Percentiles rank a stretch among this genome's conserved stretches.
Conservation (phyloP, 805 yeast genomes). For the Ogataea philodendri region DNA sequence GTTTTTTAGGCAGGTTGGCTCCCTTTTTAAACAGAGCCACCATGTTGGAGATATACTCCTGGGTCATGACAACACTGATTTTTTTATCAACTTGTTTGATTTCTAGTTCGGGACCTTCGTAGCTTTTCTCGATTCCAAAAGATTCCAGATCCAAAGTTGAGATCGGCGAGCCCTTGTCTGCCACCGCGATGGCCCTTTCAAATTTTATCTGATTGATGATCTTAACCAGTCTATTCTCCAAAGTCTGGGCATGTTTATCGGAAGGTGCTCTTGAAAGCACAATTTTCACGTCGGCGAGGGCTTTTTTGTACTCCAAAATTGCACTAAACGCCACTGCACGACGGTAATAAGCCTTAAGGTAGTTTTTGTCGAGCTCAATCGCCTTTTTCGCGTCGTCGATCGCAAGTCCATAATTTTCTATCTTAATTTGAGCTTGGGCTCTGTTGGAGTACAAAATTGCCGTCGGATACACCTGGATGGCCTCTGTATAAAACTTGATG, state of each 20-base stretch:
- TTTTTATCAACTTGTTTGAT: constrained; percentile 37
- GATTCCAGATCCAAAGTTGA: constrained; percentile 46
- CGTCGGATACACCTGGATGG: constrained; percentile 64
- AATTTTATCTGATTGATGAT: constrained; percentile 73
- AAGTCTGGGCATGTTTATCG: constrained; percentile 64
- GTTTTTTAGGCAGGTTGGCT: constrained; percentile 71
- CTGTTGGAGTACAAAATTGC: constrained; percentile 77
- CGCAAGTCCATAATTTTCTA: constrained; percentile 85
- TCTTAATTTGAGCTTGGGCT: constrained; percentile 84
- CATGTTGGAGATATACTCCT: constrained; percentile 60
- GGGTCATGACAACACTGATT: constrained; percentile 43
- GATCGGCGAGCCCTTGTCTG: constrained; percentile 51
- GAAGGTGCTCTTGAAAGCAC: constrained; percentile 63
- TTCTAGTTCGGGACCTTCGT: constrained; percentile 57
- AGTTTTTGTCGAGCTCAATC: constrained; percentile 59
- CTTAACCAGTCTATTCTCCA: constrained; percentile 60
- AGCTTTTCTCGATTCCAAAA: constrained; percentile 49
- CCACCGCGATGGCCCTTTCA: constrained; percentile 81
- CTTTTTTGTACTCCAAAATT: constrained; percentile 69
- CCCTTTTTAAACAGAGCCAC: constrained; percentile 72
- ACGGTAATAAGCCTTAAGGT: constrained; percentile 81
- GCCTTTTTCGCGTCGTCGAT: constrained; percentile 75
- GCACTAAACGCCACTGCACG: constrained; percentile 82
- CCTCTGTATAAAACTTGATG: constrained; percentile 65
- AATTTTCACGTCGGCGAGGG: constrained; percentile 63